Base-by-base conservation (phyloP, 2,329 filamentous ascomycete genomes). In the Cordyceps militaris region DNA sequence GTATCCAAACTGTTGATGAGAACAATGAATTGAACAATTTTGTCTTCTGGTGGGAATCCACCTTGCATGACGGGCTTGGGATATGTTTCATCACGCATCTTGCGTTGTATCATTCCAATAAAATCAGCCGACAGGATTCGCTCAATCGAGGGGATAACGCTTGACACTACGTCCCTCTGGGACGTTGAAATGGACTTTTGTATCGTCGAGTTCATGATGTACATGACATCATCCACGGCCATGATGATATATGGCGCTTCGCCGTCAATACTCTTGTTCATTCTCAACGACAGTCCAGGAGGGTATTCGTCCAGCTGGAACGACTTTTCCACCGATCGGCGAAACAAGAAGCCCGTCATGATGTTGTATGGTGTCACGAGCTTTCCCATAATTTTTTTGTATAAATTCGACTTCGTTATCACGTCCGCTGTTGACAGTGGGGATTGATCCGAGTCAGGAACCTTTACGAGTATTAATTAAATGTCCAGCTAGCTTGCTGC, bases 201-300 rank as follows among this genome's bases (percentile, higher is more conserved):
- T 8, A 97, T 79, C 34, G 97, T 88, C 52, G 93, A 87, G 69
- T 95, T 96, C 69, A 96, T 89, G 65, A 99, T 97, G 73, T 97
- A 99, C 93, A 99, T 97, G 67, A 97, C 91, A 74, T 97, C 94
- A 75, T 99, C 94, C 9, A 99, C 92, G 0, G 93, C 92, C 2
- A 92, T 91, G 44, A 94, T 93, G 66, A 99, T 96, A 67, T 90
- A 95, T 0, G 94, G 94, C 3, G 91, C 83, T 64, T 91, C 91
- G 59, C 86, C 82, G 54, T 87, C 84, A 44, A 96, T 78, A 3
- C 87, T 79, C 66, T 81, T 88, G 66, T 81, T 86, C 43, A 87
- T 78, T 67, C 86, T 90, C 34, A 99, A 77, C 0, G 89, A 88
- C 21, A 99, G 76, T 21, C 91, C 91, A 1, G 80, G 74, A 0